phyloP scores from a whole-genome alignment of 768 basidiomycete genomes.

The Chalciporus chontae region DNA sequence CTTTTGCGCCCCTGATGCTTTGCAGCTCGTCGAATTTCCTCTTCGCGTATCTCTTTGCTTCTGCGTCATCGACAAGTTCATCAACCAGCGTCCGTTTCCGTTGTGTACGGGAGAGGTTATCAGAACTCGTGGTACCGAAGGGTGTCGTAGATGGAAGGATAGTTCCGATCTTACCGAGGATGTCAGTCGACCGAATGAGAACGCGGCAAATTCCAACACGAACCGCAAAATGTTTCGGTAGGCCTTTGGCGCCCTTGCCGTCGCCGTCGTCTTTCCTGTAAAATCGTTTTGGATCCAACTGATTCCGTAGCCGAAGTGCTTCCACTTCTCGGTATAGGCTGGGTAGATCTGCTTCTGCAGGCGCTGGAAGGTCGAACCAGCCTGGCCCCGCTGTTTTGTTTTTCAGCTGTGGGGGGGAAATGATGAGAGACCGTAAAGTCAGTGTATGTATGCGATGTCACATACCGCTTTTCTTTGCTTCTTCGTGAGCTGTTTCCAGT shows the following conservation, averaged over 20 bases:
- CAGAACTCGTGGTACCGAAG: slow-evolving; percentile 64
- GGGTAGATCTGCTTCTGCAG: slow-evolving; percentile 74
- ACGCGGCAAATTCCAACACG: slow-evolving; percentile 22
- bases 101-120: slow-evolving; percentile 66
- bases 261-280: slow-evolving; percentile 86
- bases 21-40: slow-evolving; percentile 84
- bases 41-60: slow-evolving; percentile 85
- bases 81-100: slow-evolving; percentile 85
- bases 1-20: slow-evolving; percentile 59
- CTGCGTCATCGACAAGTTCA: slow-evolving; percentile 85
- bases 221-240: slow-evolving; percentile 91
- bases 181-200: slow-evolving; percentile 5
- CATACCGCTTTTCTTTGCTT: slow-evolving; percentile 68
- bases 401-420: slow-evolving; percentile 45
- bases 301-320: slow-evolving; percentile 79
- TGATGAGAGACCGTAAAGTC: not conserved
- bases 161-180: slow-evolving; percentile 63
- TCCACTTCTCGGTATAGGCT: slow-evolving; percentile 82
- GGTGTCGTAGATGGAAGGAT: slow-evolving; percentile 68
- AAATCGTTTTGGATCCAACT: slow-evolving; percentile 90
- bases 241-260: slow-evolving; percentile 76
- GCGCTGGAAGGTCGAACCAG: slow-evolving; percentile 90
- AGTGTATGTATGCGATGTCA: not conserved
- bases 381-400: slow-evolving; percentile 70
- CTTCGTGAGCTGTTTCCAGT: slow-evolving; percentile 68